Evolutionary conservation across 2,329 filamentous ascomycete genomes (phyloP), one percentile per base, ranked within the genome.

Genomic region (Aspergillus ustus): DNA sequence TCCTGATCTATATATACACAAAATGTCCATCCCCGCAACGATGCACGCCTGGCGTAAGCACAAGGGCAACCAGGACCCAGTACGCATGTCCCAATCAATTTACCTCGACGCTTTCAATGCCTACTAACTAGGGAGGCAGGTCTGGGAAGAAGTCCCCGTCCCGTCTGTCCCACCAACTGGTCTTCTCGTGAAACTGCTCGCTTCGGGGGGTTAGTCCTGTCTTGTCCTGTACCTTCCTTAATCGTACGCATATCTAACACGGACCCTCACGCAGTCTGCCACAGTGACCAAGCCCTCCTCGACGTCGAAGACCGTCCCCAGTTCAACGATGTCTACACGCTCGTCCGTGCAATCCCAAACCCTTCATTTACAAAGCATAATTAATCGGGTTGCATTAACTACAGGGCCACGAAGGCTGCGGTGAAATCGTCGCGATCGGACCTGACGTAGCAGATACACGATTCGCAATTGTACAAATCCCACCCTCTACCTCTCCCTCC

Each of bases 21-120:
- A 31, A 37, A 55, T 55, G 52, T n/a, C 52, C 6, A 43, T 49
- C 28, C 53, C 53, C 20, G 22, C 53, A 22, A 51, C 28, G 17
- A 64, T 64, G 59, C 59, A 57, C 49, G 62, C 62, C 31, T 64
- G 62, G 62, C 40, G 62, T 17, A 64, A 64, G 59, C 59, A 64
- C 48, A 64, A 64, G 43, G 62, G 59, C 5, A 59, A 62, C 4
- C 52, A 55, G 9, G 34, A 22, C 19, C 62, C 59, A 5, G 59
- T 64, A 57, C 22, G 34, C 25, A 11, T 7, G 29, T 48, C 4
- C 44, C 4, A 13, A 0, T 37, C 9, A 2, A 0, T 17, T n/a
- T n/a, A n/a, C n/a, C n/a, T n/a, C n/a, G n/a, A n/a, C n/a, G 2
- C 13, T 11, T 20, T 45, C 19, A 3, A 25, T n/a, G 20, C 2